Evolutionary conservation across 2,329 filamentous ascomycete genomes (phyloP).

Genomic region (Fonsecaea pugnacius): DNA sequence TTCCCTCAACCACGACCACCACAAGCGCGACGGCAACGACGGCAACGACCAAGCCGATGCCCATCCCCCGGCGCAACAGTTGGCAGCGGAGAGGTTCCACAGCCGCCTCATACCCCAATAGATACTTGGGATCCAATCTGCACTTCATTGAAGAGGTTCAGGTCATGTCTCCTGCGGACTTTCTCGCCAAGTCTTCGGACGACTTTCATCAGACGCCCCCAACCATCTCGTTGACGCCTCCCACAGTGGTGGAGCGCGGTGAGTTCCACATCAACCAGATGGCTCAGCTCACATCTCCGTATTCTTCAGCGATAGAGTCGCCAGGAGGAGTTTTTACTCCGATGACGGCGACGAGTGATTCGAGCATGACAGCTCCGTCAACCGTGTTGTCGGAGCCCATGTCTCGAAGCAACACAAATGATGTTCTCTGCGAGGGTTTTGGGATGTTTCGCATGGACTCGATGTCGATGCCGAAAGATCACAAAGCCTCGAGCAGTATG

Average conservation of each 20-base stretch:
- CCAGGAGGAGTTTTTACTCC: slow-evolving; percentile 33
- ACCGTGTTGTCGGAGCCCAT: slow-evolving; percentile 46
- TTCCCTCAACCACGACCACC: slow-evolving; percentile 31
- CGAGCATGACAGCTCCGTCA: slow-evolving; percentile 39
- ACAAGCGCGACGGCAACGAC: slow-evolving; percentile 39
- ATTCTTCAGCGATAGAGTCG: slow-evolving; percentile 38
- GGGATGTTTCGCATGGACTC: slow-evolving; percentile 53
- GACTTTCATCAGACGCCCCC: slow-evolving; percentile 31
- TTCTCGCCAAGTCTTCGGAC: slow-evolving; percentile 45
- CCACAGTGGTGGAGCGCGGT: slow-evolving; percentile 37
- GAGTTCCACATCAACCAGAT: slow-evolving; percentile 38
- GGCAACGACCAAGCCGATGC: slow-evolving; percentile 38
- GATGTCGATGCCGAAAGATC: slow-evolving; percentile 38
- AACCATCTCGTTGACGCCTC: slow-evolving; percentile 38
- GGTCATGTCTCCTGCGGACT: slow-evolving; percentile 51
- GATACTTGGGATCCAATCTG: slow-evolving; percentile 44
- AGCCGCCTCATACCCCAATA: slow-evolving; percentile 44
- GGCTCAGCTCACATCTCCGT: slow-evolving; percentile 35
- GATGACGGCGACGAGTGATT: slow-evolving; percentile 36
- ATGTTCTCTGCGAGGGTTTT: slow-evolving; percentile 50
- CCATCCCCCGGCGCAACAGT: slow-evolving; percentile 35
- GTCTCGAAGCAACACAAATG: slow-evolving; percentile 52
- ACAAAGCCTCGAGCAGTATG: slow-evolving; percentile 41
- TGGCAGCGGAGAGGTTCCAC: slow-evolving; percentile 33
- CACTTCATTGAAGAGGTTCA: slow-evolving; percentile 46